Percentiles rank a stretch among this genome's conserved stretches.
These are phyloP conservation scores for Balakata baccata DNA, from an alignment of 345 rosid species.

Conservation along the genomic window DNA sequence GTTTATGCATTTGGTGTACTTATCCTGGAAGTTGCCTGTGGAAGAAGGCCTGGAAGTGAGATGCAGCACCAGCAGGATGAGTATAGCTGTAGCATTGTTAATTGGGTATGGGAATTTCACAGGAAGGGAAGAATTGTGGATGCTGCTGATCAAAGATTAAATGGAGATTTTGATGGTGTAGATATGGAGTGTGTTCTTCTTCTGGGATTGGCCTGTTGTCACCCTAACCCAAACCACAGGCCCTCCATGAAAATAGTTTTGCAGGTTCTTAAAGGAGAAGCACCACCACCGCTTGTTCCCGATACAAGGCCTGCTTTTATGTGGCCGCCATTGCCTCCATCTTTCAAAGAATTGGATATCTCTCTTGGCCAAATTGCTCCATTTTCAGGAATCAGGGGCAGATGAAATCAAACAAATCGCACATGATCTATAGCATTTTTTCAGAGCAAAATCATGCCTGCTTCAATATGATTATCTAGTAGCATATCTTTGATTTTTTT, in stretches of 20 bases:
- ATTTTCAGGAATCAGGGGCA: constrained; percentile 37
- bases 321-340: constrained; percentile 63
- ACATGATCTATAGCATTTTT: too few relatives aligned
- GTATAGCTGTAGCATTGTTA: constrained; percentile 52
- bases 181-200: constrained; percentile 46
- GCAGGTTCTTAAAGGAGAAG: constrained; percentile 65
- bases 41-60: constrained; percentile 44
- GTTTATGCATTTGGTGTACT: constrained; percentile 69
- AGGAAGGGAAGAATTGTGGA: constrained; percentile 38
- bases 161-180: constrained; percentile 27
- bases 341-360: constrained; percentile 37
- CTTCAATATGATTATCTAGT: too few relatives aligned
- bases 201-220: constrained; percentile 72
- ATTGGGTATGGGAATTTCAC: constrained; percentile 59
- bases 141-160: constrained; percentile 54
- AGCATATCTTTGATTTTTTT: too few relatives aligned
- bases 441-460: too few relatives aligned
- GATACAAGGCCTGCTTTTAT: constrained; percentile 59
- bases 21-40: constrained; percentile 52
- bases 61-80: constrained; percentile 27
- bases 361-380: constrained; percentile 33
- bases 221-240: constrained; percentile 67
- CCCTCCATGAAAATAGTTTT: constrained; percentile 58
- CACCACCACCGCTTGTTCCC: constrained; percentile 46
- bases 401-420: constrained; percentile 14